These are phyloP conservation scores for Cordyceps sp. DNA, from an alignment of 2,329 filamentous ascomycete species.

Conservation along the genomic window DNA sequence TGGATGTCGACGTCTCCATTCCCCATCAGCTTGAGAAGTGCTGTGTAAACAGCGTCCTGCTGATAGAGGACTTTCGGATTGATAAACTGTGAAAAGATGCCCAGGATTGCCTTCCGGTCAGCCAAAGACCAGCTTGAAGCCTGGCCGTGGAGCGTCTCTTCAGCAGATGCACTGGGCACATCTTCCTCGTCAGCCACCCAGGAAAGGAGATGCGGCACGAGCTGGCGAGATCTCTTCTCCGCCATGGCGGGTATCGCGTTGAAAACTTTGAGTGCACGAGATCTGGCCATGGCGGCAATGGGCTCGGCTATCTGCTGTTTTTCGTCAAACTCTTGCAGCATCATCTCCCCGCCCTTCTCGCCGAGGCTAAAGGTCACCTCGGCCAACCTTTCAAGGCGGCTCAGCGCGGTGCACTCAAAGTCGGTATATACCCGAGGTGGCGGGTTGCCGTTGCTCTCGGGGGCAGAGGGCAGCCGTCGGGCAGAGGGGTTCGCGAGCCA, in stretches of 20 bases:
- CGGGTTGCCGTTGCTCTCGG: constrained; percentile 14
- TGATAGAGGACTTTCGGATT: constrained; percentile 78
- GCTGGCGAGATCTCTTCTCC: constrained; percentile 68
- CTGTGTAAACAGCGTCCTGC: constrained; percentile 56
- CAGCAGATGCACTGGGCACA: constrained; percentile 15
- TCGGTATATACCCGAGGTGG: constrained; percentile 38
- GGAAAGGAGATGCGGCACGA: constrained; percentile 73
- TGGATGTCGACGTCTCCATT: constrained; percentile 89
- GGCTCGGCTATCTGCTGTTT: constrained; percentile 38
- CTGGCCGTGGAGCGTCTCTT: constrained; percentile 16
- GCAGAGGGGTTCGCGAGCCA: constrained; percentile 53
- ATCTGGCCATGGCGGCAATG: constrained; percentile 42
- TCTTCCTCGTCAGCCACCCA: constrained; percentile 49
- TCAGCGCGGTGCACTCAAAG: constrained; percentile 72
- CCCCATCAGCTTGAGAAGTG: constrained; percentile 57
- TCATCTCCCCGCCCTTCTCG: constrained; percentile 34
- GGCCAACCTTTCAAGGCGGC: constrained; percentile 36
- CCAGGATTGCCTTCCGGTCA: constrained; percentile 72
- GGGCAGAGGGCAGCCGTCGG: constrained; percentile 29
- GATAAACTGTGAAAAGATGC: constrained; percentile 66
- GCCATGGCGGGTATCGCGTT: constrained; percentile 57
- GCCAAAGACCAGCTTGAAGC: constrained; percentile 47
- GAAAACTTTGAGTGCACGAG: constrained; percentile 67
- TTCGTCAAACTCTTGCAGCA: constrained; percentile 47
- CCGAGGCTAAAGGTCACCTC: constrained; percentile 34